A percentile compares a stretch with the other conserved stretches of the same genome.
Evolutionary conservation across 2,329 filamentous ascomycete species (phyloP).

Genomic region (Aspergillus brunneoviolaceus): DNA sequence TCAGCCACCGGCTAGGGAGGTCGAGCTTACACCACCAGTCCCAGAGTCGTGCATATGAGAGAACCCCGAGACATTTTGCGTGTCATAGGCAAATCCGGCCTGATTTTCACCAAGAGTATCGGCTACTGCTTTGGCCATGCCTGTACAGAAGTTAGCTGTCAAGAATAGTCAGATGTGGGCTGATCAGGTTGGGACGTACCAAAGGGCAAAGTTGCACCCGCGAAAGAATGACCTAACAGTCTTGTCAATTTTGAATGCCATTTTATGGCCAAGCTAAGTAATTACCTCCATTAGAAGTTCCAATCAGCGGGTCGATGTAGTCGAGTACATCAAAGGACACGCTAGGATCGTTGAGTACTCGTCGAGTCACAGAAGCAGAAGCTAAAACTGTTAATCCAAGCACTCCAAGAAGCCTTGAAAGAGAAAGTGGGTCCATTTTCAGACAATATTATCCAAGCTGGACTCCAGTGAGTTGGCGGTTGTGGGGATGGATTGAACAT

Average conservation of each 20-base stretch:
- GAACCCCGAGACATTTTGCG: slow-evolving; percentile 53
- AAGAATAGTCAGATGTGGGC: background rate
- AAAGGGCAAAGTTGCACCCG: slow-evolving; percentile 57
- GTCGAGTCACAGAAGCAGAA: background rate
- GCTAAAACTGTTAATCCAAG: background rate
- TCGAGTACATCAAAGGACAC: slow-evolving; percentile 36
- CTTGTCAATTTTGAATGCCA: background rate
- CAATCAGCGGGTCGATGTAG: slow-evolving; percentile 55
- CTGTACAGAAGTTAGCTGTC: slow-evolving; percentile 19
- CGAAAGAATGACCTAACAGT: slow-evolving; percentile 54
- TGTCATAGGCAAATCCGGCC: slow-evolving; percentile 57
- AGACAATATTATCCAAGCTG: background rate
- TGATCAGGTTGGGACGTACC: slow-evolving; percentile 30
- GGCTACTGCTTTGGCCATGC: slow-evolving; percentile 57
- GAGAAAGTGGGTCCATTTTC: background rate
- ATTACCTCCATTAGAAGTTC: slow-evolving; percentile 51
- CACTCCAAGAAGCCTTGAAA: background rate
- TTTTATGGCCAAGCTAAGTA: background rate
- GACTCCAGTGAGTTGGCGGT: background rate
- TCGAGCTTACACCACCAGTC: slow-evolving; percentile 46
- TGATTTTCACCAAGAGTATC: slow-evolving; percentile 56
- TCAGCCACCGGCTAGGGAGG: background rate
- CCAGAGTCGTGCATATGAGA: slow-evolving; percentile 54
- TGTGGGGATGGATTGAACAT: background rate
- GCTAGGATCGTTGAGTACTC: background rate